Base-by-base conservation (phyloP, 192 early-diverging fungal genomes). In the Gigaspora rosea region DNA sequence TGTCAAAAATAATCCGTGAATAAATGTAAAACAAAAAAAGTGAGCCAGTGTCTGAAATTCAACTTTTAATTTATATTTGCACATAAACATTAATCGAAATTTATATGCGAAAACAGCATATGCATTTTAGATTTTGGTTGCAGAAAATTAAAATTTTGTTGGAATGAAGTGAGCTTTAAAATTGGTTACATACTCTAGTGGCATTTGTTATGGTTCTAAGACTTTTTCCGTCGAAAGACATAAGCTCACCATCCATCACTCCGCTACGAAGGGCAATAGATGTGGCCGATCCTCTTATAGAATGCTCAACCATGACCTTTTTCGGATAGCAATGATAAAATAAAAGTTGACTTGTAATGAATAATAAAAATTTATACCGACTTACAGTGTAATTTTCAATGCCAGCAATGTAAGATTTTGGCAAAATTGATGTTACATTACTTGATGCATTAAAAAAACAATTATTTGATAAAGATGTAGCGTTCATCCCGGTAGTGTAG, bases 221-320 rank as follows among this genome's bases (percentile, higher is more conserved):
- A 5, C 74, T 69, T 33, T 77, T 59, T 70, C 79, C 79, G 1
- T 81, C 56, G 3, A 16, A 12, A 10, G 76, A 76, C 46, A 82
- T 48, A 4, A 84, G 16, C 13, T 79, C 75, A 18, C 64, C 78
- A 11, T 79, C 81, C 81, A 84, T 82, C 46, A 80, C 63, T 58
- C 80, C 80, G 18, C 79, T 82, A 36, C 83, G 79, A n/a, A 84
- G 72, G 22, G 79, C 79, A n/a, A 82, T 46, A 3, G 80, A 78
- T 32, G 77, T 80, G 8, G 73, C 74, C 58, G 82, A 59, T 18
- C 83, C 81, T 32, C 81, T 71, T 32, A 84, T 79, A 3, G 83
- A 84, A 66, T 84, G 83, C 51, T 84, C 83, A 41, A 84, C 62
- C 83, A 84, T 82, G 6, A 84, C 35, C 71, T 73, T 27, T 9